These are phyloP conservation scores for Hypoxylon sp. DNA, from an alignment of 2,329 filamentous ascomycete genomes.

Conservation along the genomic window DNA sequence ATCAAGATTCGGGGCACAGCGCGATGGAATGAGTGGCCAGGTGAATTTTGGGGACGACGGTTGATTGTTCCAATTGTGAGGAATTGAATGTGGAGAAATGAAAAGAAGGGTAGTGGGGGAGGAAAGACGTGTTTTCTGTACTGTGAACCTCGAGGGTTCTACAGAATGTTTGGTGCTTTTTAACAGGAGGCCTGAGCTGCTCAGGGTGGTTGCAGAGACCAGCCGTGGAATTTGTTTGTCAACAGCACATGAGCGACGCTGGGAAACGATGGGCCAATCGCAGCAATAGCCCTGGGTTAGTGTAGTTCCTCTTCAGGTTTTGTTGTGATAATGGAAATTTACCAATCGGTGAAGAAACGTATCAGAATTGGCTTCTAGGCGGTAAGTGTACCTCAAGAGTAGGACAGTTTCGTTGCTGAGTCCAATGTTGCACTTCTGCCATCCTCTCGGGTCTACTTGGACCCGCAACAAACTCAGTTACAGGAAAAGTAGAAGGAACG, in stretches of 20 bases:
- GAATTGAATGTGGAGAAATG: conserved; percentile 10
- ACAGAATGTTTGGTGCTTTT: conserved; percentile 28
- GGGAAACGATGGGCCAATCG: conserved; percentile 23
- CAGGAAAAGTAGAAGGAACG: not conserved
- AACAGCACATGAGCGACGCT: conserved; percentile 31
- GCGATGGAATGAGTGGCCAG: conserved; percentile 1
- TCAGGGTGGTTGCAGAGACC: conserved; percentile 27
- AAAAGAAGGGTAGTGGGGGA: conserved; percentile 2
- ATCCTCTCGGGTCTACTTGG: not conserved
- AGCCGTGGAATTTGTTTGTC: conserved; percentile 37
- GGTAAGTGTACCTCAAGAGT: not conserved
- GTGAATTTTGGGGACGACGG: conserved; percentile 6
- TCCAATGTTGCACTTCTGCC: not conserved
- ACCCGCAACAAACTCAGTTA: not conserved
- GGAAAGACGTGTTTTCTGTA: conserved; percentile 8
- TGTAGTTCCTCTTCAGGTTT: conserved; percentile 15
- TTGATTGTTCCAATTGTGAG: conserved; percentile 7
- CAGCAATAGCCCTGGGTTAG: not conserved
- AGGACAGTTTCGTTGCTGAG: conserved; percentile 11
- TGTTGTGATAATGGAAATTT: conserved; percentile 9
- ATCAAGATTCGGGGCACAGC: conserved; percentile 6
- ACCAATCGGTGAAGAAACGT: conserved; percentile 26
- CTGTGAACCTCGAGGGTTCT: conserved; percentile 19
- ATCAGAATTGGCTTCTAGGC: not conserved
- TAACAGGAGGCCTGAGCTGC: not conserved